A percentile compares a stretch with the other conserved stretches of the same genome.
phyloP scores from a whole-genome alignment of 768 basidiomycete genomes.

The Lactifluus rugatus region DNA sequence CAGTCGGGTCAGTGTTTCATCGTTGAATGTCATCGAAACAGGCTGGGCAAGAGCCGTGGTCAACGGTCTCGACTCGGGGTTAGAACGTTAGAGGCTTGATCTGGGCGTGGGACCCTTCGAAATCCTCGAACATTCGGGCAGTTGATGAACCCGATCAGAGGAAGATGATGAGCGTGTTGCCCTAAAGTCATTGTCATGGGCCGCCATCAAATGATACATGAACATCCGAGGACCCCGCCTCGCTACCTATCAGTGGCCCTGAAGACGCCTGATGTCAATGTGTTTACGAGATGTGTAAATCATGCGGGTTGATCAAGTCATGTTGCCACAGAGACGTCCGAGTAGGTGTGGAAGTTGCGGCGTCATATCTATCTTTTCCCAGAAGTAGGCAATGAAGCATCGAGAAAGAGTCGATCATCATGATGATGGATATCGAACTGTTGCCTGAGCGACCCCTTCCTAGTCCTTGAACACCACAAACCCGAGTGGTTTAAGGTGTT shows the following conservation, averaged over 20 bases:
- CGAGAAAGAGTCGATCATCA: neutral
- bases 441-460: neutral
- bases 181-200: neutral
- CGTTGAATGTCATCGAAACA: neutral
- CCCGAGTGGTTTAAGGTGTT: neutral
- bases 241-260: neutral
- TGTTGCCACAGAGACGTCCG: constrained; percentile 1
- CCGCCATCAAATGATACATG: constrained; percentile 15
- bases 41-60: neutral
- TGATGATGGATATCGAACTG: neutral
- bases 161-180: constrained; percentile 1
- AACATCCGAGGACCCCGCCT: neutral
- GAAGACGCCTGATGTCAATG: neutral
- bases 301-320: neutral
- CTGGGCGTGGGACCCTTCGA: neutral
- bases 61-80: neutral
- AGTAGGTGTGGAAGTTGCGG: neutral
- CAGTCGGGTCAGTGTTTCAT: neutral
- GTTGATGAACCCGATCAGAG: neutral
- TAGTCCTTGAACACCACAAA: neutral
- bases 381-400: neutral
- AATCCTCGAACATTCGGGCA: neutral
- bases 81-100: neutral
- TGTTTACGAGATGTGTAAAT: neutral
- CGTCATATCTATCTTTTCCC: neutral